phyloP scores from a whole-genome alignment of 495 filamentous ascomycete genomes.

The Paragyromitra xinjiangensis region DNA sequence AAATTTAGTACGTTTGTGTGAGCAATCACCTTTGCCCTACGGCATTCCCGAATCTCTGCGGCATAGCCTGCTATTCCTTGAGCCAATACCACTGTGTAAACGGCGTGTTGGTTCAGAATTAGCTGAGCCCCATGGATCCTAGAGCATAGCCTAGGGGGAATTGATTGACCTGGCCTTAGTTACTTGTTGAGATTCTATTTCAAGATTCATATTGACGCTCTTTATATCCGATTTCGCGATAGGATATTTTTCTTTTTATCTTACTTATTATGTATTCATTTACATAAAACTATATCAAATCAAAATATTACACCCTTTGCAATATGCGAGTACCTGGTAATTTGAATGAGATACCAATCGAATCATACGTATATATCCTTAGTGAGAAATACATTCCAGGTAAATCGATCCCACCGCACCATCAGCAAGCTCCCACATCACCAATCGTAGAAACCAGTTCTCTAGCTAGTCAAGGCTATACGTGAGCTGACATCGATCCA shows the following conservation, averaged over 20 bases:
- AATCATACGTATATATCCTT: background rate
- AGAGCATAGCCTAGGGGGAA: background rate
- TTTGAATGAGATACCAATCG: background rate
- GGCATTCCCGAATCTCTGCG: constrained; percentile 46
- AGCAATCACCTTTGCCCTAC: constrained; percentile 48
- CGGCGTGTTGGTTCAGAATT: constrained; percentile 42
- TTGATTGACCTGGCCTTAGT: background rate
- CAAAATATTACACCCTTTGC: background rate
- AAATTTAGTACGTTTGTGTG: constrained; percentile 55
- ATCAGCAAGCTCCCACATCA: background rate
- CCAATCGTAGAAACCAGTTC: background rate
- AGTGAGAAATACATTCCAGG: background rate
- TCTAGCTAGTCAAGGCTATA: too few relatives aligned
- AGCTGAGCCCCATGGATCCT: background rate
- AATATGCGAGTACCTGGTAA: background rate
- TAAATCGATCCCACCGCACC: background rate
- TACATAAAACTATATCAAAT: constrained; percentile 7
- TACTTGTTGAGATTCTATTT: background rate
- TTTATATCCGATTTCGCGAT: constrained; percentile 22
- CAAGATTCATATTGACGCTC: constrained; percentile 27
- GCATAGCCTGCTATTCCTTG: constrained; percentile 48
- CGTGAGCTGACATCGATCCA: too few relatives aligned
- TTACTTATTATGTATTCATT: constrained; percentile 4
- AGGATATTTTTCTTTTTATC: constrained; percentile 13
- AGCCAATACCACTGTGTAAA: constrained; percentile 51